Evolutionary conservation across 352 stramenopile species (phyloP).

Genomic region (Phytophthora cryptogea): DNA sequence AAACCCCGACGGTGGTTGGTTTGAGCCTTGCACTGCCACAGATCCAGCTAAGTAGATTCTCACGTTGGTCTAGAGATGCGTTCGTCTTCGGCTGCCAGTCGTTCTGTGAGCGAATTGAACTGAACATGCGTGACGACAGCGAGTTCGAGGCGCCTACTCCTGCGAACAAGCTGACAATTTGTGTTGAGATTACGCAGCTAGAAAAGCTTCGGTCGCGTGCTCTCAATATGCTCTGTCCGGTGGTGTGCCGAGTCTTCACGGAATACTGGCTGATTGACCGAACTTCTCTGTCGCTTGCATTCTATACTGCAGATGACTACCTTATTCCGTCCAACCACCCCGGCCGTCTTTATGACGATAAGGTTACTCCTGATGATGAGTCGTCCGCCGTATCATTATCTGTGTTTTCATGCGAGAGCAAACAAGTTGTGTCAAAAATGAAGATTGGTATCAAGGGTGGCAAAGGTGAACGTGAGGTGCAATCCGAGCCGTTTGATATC

Average conservation of each 20-base stretch:
- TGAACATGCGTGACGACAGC: conserved; percentile 50
- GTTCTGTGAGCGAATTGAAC: conserved; percentile 70
- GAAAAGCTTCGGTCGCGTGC: conserved; percentile 50
- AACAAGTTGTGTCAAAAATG: conserved; percentile 70
- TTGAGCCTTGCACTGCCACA: conserved; percentile 73
- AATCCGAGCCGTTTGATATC: conserved; percentile 80
- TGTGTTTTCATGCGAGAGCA: conserved; percentile 72
- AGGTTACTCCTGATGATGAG: conserved; percentile 19
- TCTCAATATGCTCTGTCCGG: conserved; percentile 56
- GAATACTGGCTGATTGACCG: conserved; percentile 89
- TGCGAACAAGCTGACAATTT: conserved; percentile 66
- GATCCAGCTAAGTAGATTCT: conserved; percentile 61
- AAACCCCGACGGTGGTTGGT: conserved; percentile 69
- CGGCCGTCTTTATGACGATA: conserved; percentile 30
- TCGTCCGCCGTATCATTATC: conserved; percentile 62
- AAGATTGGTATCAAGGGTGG: conserved; percentile 67
- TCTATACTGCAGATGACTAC: conserved; percentile 70
- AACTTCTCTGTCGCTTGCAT: conserved; percentile 69
- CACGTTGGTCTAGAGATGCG: conserved; percentile 51
- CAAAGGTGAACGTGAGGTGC: conserved; percentile 49
- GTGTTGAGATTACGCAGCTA: conserved; percentile 56
- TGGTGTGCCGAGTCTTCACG: conserved; percentile 73
- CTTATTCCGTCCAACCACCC: conserved; percentile 56
- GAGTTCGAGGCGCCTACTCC: conserved; percentile 28
- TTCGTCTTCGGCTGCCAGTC: conserved; percentile 76